Conservation (phyloP, 208 protist species). For the Angomonas deanei region DNA sequence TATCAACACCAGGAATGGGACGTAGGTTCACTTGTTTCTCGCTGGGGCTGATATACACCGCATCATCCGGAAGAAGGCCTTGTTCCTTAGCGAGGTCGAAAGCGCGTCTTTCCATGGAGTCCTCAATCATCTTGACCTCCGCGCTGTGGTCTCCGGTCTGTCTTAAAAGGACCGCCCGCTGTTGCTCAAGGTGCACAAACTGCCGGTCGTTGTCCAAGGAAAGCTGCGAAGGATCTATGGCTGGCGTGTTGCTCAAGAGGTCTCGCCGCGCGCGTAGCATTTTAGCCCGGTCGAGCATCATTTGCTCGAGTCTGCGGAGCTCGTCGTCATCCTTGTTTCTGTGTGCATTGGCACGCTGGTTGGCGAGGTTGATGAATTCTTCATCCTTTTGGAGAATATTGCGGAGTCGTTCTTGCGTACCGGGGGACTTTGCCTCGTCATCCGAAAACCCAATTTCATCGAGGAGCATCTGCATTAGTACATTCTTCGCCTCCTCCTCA, state of each 20-base stretch:
- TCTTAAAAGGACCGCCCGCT: slow-evolving; percentile 32
- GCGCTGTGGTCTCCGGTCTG: slow-evolving; percentile 12
- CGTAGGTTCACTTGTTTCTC: slow-evolving; percentile 44
- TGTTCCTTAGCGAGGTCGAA: slow-evolving; percentile 39
- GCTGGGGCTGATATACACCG: slow-evolving; percentile 49
- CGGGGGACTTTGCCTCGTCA: slow-evolving; percentile 40
- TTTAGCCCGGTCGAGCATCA: slow-evolving; percentile 47
- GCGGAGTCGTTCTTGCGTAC: too few relatives aligned
- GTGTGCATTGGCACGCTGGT: slow-evolving; percentile 52
- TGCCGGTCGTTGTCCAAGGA: background rate
- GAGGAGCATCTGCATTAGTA: background rate
- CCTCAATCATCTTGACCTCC: slow-evolving; percentile 24
- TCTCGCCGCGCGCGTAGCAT: slow-evolving; percentile 13
- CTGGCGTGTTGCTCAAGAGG: slow-evolving; percentile 5
- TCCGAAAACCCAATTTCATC: slow-evolving; percentile 7
- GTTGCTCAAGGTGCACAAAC: slow-evolving; percentile 8
- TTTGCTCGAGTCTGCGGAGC: slow-evolving; percentile 25
- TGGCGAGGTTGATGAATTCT: slow-evolving; percentile 40
- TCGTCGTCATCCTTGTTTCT: slow-evolving; percentile 30
- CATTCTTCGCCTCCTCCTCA: slow-evolving; percentile 17
- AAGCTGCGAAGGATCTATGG: background rate
- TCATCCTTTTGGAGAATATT: slow-evolving; percentile 40
- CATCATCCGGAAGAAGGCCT: slow-evolving; percentile 21
- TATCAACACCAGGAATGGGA: slow-evolving; percentile 21
- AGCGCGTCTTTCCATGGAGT: slow-evolving; percentile 40